Conservation (phyloP, 345 rosid species). For the Rubroshorea leprosula region DNA sequence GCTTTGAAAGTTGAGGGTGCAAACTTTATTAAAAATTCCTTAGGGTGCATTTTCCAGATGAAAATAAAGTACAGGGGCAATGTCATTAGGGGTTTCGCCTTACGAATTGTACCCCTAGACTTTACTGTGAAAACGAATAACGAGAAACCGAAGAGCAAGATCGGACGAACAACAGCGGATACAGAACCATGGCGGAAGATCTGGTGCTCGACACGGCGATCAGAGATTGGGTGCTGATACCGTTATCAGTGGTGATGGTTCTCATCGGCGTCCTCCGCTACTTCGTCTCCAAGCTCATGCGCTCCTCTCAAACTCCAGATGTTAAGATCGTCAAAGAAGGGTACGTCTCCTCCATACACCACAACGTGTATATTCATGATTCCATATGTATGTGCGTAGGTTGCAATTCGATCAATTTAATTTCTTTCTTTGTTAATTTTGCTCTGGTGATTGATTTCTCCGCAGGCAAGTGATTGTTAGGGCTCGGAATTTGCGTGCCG, state of each 20-base stretch:
- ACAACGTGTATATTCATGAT: neutral
- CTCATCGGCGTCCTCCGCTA: constrained; percentile 87
- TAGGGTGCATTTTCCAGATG: no score
- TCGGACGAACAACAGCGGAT: no score
- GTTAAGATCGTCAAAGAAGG: constrained; percentile 83
- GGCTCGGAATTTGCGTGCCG: constrained; percentile 83
- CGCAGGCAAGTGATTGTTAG: constrained; percentile 83
- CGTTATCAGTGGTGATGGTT: constrained; percentile 90
- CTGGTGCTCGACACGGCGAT: constrained; percentile 93
- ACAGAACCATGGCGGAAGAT: constrained; percentile 99
- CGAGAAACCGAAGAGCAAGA: no score
- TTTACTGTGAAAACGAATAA: no score
- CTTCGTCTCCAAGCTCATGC: constrained; percentile 87
- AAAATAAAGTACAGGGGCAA: no score
- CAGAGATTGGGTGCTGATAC: constrained; percentile 92
- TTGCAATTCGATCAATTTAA: neutral
- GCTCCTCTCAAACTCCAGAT: constrained; percentile 76
- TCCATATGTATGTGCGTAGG: neutral
- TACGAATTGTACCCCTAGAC: no score
- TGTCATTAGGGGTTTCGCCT: no score
- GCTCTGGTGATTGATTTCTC: neutral
- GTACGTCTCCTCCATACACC: constrained; percentile 25
- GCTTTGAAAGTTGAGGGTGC: no score
- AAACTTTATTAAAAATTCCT: no score
- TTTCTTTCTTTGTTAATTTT: neutral